phyloP scores from a whole-genome alignment of 345 rosid species.

The Moringa oleifera region DNA sequence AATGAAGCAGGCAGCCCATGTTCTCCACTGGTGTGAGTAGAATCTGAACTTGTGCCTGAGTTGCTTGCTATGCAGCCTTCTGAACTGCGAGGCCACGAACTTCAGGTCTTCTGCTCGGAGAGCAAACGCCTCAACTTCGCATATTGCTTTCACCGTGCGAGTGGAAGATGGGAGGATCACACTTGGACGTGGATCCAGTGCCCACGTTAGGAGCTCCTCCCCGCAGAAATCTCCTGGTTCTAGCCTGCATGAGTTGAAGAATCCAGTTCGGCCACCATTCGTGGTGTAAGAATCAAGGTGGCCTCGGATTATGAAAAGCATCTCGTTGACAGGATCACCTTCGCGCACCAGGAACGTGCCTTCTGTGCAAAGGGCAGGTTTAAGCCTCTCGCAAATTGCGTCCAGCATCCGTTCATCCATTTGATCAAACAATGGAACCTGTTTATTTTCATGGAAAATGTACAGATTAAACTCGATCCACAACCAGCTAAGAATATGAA shows the following conservation, averaged over 20 bases:
- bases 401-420: constrained; percentile 95
- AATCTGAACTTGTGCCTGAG: constrained; percentile 73
- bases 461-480: constrained; percentile 13
- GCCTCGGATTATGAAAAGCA: constrained; percentile 88
- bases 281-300: constrained; percentile 85
- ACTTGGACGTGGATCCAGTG: constrained; percentile 65
- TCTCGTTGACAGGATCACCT: constrained; percentile 87
- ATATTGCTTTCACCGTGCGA: constrained; percentile 66
- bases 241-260: constrained; percentile 72
- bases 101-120: constrained; percentile 71
- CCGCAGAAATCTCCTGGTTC: constrained; percentile 94
- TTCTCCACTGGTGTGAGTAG: constrained; percentile 87
- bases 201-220: constrained; percentile 87
- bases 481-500: neutral
- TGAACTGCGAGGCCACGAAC: constrained; percentile 75
- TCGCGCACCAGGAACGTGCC: constrained; percentile 76
- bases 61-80: constrained; percentile 80
- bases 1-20: constrained; percentile 86
- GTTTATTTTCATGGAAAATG: neutral
- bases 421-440: constrained; percentile 91
- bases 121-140: constrained; percentile 87
- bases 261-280: constrained; percentile 82
- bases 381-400: constrained; percentile 85
- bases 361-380: constrained; percentile 68
- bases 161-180: constrained; percentile 73